Conservation (phyloP, 768 basidiomycete species). For the Xerocomellus intermedius region DNA sequence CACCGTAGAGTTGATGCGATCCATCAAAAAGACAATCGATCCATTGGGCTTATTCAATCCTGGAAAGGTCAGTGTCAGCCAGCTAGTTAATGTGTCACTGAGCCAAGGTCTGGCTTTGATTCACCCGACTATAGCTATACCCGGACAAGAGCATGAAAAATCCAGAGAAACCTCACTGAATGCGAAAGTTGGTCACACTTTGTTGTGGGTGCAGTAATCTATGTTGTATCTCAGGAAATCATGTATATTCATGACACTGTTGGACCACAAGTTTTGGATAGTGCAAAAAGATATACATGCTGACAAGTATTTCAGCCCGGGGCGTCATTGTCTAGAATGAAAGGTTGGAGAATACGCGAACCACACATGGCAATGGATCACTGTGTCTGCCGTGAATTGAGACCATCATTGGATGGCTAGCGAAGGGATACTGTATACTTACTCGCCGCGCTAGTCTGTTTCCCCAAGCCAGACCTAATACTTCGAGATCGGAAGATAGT, state of each 20-base stretch:
- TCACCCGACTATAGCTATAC: conserved; percentile 12
- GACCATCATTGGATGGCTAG: no score
- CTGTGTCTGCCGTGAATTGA: no score
- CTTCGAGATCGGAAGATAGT: no score
- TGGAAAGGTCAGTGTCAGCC: conserved; percentile 57
- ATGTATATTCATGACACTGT: not conserved
- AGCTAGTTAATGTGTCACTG: not conserved
- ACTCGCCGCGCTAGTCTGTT: no score
- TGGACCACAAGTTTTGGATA: not conserved
- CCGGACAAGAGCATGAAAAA: conserved; percentile 26
- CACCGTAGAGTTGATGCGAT: conserved; percentile 83
- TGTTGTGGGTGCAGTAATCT: no score
- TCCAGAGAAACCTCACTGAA: not conserved
- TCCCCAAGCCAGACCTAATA: no score
- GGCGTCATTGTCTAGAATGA: no score
- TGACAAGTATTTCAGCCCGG: no score
- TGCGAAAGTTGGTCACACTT: not conserved
- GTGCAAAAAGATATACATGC: not conserved
- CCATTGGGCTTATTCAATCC: conserved; percentile 80
- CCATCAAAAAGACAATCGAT: conserved; percentile 72
- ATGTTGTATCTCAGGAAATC: not conserved
- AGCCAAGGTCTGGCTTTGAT: not conserved
- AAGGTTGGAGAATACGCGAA: no score
- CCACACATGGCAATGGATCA: not conserved
- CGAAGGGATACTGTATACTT: no score